Evolutionary conservation across 352 stramenopile genomes (phyloP).

Genomic region (Globisporangium middletonii): DNA sequence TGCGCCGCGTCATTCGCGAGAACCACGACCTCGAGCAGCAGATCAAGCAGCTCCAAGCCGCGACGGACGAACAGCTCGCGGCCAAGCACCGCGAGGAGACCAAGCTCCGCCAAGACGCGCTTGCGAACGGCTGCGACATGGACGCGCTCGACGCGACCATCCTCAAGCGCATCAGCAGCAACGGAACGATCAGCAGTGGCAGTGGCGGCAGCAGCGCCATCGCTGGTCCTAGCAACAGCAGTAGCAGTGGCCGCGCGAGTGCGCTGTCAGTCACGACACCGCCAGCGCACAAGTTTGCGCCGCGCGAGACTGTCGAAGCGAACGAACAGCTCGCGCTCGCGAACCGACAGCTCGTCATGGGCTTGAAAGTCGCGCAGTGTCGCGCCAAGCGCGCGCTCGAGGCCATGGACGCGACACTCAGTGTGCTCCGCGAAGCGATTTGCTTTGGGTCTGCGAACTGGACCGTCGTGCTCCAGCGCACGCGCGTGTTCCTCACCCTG

Average conservation of each 20-base stretch:
- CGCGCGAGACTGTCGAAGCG: conserved; percentile 52
- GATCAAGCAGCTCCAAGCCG: conserved; percentile 33
- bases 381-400: conserved; percentile 45
- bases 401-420: conserved; percentile 51
- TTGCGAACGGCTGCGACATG: conserved; percentile 39
- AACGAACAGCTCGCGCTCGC: conserved; percentile 57
- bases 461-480: conserved; percentile 20
- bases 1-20: conserved; percentile 41
- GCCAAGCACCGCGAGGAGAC: conserved; percentile 33
- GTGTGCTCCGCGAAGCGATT: conserved; percentile 37
- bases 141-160: conserved; percentile 41
- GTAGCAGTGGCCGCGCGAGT: neutral
- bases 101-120: conserved; percentile 36
- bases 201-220: neutral
- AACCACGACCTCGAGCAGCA: conserved; percentile 59
- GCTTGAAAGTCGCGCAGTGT: conserved; percentile 54
- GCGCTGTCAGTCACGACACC: conserved; percentile 31
- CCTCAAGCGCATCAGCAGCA: conserved; percentile 29
- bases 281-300: conserved; percentile 59
- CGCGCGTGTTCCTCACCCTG: conserved; percentile 33
- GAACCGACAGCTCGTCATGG: conserved; percentile 65
- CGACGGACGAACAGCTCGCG: conserved; percentile 27
- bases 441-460: conserved; percentile 22
- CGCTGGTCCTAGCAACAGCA: neutral
- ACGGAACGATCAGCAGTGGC: neutral